Evolutionary conservation across 345 rosid species (phyloP).

Genomic region (Nephelium lappaceum): DNA sequence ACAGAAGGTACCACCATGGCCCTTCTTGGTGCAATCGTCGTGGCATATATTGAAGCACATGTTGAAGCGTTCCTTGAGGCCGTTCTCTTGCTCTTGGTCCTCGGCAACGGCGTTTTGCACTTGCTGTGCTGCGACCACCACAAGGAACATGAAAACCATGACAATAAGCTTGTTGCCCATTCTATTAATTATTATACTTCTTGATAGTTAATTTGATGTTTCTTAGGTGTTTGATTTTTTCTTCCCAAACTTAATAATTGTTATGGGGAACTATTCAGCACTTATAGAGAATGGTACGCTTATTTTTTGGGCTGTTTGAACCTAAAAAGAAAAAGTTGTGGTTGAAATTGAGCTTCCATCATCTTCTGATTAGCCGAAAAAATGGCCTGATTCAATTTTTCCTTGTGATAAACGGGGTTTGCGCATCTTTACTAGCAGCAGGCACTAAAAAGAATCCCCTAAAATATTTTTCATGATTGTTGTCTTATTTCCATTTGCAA

Average conservation of each 20-base stretch:
- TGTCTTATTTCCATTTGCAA: neutral
- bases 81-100: neutral
- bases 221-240: too few species aligned
- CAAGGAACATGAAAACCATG: slow-evolving; percentile 32
- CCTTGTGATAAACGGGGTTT: neutral
- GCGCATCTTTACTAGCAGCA: neutral
- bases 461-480: neutral
- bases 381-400: neutral
- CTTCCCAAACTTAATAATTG: neutral
- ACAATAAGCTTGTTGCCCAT: slow-evolving; percentile 43
- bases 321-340: neutral
- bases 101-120: slow-evolving; percentile 2
- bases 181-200: neutral
- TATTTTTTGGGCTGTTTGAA: neutral
- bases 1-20: slow-evolving; percentile 26
- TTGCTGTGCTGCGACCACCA: slow-evolving; percentile 23
- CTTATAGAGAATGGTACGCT: neutral
- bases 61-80: neutral
- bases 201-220: neutral
- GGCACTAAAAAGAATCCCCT: neutral
- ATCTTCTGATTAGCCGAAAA: neutral
- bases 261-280: neutral
- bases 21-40: slow-evolving; percentile 13
- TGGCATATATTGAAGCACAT: slow-evolving; percentile 7
- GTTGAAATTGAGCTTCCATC: neutral